These are phyloP conservation scores for Fusarium falciforme DNA, from an alignment of 2,329 filamentous ascomycete genomes.

Conservation along the genomic window DNA sequence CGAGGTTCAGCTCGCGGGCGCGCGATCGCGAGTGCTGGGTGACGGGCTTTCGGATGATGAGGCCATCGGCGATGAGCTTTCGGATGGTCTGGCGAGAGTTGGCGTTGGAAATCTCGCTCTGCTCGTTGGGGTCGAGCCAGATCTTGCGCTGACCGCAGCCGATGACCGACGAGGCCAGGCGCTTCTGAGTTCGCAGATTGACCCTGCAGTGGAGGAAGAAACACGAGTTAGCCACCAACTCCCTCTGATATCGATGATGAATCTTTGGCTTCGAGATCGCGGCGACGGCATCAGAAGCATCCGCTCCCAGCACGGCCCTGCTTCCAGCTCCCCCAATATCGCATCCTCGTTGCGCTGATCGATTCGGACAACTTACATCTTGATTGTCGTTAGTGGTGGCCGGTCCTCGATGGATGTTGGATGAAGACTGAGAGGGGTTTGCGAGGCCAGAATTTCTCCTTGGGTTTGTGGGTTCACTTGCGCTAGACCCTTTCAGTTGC, in stretches of 20 bases:
- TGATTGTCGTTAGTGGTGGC: conserved; percentile 56
- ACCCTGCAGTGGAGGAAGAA: conserved; percentile 72
- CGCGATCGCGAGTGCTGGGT: conserved; percentile 99
- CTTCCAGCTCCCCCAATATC: conserved; percentile 24
- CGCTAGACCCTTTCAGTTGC: conserved; percentile 46
- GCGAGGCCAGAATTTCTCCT: conserved; percentile 54
- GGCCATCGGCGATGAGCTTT: conserved; percentile 99
- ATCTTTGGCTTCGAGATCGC: conserved; percentile 14
- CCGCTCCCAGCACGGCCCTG: conserved; percentile 24
- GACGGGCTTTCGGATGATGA: conserved; percentile 99
- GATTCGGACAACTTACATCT: conserved; percentile 55
- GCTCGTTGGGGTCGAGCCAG: conserved; percentile 99
- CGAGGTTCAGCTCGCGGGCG: conserved; percentile 93
- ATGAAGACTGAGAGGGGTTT: conserved; percentile 55
- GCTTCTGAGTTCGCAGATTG: conserved; percentile 99
- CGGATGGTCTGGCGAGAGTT: conserved; percentile 99
- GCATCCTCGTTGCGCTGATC: conserved; percentile 28
- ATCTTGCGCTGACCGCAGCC: conserved; percentile 99
- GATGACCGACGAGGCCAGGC: conserved; percentile 98
- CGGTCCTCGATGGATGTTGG: conserved; percentile 54
- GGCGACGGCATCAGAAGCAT: conserved; percentile 34
- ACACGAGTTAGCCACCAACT: conserved; percentile 45
- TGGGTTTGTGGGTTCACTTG: conserved; percentile 58
- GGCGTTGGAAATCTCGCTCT: conserved; percentile 99
- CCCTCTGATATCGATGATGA: conserved; percentile 22